A percentile compares a stretch with the other conserved stretches of the same genome.
These are phyloP conservation scores for Eucalyptus lansdowneana DNA, from an alignment of 345 rosid genomes.

Conservation along the genomic window DNA sequence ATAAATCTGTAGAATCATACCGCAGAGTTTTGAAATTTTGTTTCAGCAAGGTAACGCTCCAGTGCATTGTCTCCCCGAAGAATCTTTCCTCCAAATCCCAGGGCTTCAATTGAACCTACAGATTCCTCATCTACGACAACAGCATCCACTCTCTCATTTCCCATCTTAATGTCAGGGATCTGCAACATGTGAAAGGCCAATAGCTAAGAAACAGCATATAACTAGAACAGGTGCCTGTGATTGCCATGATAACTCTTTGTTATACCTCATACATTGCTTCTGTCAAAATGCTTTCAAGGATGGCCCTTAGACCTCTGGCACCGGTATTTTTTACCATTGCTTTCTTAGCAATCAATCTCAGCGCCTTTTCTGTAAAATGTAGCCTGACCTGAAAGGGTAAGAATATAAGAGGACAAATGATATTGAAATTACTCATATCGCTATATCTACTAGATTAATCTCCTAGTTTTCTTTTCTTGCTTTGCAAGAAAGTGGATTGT, in stretches of 20 bases:
- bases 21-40: constrained; percentile 19
- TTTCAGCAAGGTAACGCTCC: constrained; percentile 37
- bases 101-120: constrained; percentile 36
- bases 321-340: constrained; percentile 93
- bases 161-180: constrained; percentile 73
- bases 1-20: constrained; percentile 18
- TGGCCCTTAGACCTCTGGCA: constrained; percentile 87
- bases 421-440: neutral
- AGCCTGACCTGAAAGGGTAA: constrained; percentile 64
- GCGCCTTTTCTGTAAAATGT: constrained; percentile 72
- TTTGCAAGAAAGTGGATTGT: neutral
- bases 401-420: neutral
- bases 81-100: constrained; percentile 65
- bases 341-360: constrained; percentile 60
- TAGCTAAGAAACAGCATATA: neutral
- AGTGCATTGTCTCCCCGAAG: constrained; percentile 74
- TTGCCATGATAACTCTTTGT: neutral
- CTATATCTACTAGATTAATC: neutral
- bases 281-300: constrained; percentile 77
- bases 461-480: neutral
- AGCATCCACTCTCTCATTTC: constrained; percentile 58
- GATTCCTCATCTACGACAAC: constrained; percentile 81
- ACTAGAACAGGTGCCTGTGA: neutral
- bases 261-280: constrained; percentile 98
- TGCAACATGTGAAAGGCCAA: constrained; percentile 12